Percentiles rank a stretch among this genome's conserved stretches.
Evolutionary conservation across 176 grass and related monocot species (phyloP).

Genomic region (Phoenix dactylifera): DNA sequence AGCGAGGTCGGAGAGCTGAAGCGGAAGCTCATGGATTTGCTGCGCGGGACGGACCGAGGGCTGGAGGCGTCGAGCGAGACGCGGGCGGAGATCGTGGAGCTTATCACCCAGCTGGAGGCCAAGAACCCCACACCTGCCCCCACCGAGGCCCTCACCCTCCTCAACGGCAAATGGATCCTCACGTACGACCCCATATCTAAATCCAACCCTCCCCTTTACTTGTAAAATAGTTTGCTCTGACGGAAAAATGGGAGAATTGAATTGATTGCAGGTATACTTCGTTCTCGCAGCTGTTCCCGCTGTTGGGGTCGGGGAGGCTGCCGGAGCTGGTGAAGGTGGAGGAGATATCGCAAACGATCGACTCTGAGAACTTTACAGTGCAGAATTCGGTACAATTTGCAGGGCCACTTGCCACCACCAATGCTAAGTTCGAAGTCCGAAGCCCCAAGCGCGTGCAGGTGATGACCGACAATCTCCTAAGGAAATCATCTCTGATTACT

Average conservation of each 20-base stretch:
- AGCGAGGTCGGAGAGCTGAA: constrained; percentile 55
- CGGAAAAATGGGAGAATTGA: not conserved
- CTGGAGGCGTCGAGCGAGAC: constrained; percentile 80
- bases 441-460: constrained; percentile 94
- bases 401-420: constrained; percentile 67
- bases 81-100: constrained; percentile 68
- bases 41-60: constrained; percentile 76
- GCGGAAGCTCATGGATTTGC: constrained; percentile 52
- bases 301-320: constrained; percentile 53
- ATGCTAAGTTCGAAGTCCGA: constrained; percentile 93
- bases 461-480: not conserved
- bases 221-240: too few species aligned
- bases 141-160: constrained; percentile 64
- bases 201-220: too few species aligned
- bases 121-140: constrained; percentile 83
- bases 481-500: too few species aligned
- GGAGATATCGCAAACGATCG: constrained; percentile 85
- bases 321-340: constrained; percentile 78
- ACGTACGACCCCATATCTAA: constrained; percentile 31
- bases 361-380: constrained; percentile 79
- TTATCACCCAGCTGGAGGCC: constrained; percentile 84
- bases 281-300: constrained; percentile 60
- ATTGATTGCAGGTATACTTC: constrained; percentile 67
- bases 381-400: constrained; percentile 88
- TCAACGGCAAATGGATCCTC: constrained; percentile 95